phyloP scores from a whole-genome alignment of 2,329 filamentous ascomycete genomes.

The Didymella pomorum region DNA sequence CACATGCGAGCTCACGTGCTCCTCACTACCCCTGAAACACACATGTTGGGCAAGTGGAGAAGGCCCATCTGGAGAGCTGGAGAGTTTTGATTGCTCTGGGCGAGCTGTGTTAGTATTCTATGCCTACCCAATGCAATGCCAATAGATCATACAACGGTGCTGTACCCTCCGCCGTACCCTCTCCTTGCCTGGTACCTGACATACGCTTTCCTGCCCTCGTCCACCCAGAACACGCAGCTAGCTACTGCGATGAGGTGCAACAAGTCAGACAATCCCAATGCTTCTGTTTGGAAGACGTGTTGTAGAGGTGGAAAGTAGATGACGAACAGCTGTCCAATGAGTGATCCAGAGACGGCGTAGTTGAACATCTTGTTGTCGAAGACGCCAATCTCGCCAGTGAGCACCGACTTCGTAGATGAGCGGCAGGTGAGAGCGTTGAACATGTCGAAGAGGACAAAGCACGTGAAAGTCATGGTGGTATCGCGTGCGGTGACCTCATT shows the following conservation, averaged over 20 bases:
- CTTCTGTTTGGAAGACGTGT: conserved; percentile 94
- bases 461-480: conserved; percentile 99
- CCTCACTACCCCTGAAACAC: conserved; percentile 12
- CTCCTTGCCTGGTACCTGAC: conserved; percentile 55
- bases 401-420: conserved; percentile 86
- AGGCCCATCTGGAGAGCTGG: not conserved
- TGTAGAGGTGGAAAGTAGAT: conserved; percentile 96
- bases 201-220: conserved; percentile 82
- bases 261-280: conserved; percentile 76
- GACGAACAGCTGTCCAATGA: conserved; percentile 86
- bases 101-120: conserved; percentile 8
- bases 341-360: conserved; percentile 85
- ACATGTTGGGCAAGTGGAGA: not conserved
- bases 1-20: conserved; percentile 20
- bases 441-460: conserved; percentile 99
- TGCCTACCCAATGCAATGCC: conserved; percentile 13
- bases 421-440: conserved; percentile 96
- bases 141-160: conserved; percentile 48
- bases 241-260: conserved; percentile 75
- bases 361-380: conserved; percentile 95
- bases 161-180: conserved; percentile 48
- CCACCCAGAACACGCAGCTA: conserved; percentile 93
- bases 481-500: conserved; percentile 87
- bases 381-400: conserved; percentile 82
- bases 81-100: not conserved